Evolutionary conservation across 2,329 filamentous ascomycete genomes (phyloP).

Genomic region (Lachnellula subtilissima): DNA sequence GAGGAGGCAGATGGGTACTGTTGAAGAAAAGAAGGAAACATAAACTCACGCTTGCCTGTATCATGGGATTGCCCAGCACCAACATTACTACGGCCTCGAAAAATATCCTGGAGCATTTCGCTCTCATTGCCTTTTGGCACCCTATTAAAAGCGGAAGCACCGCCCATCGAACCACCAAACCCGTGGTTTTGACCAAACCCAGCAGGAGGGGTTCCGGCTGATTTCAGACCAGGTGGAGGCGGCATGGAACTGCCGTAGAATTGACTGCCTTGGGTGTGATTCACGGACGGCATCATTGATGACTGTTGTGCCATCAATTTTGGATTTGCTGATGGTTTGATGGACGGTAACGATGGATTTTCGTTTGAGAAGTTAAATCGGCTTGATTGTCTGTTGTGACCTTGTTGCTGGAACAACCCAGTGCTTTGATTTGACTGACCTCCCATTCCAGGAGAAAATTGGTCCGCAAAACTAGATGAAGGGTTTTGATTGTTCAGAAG

Average conservation of each 20-base stretch:
- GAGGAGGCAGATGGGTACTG: conserved; percentile 79
- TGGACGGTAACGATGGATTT: conserved; percentile 50
- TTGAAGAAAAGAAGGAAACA: conserved; percentile 87
- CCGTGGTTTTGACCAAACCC: conserved; percentile 84
- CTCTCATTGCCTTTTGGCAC: conserved; percentile 67
- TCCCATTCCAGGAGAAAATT: conserved; percentile 54
- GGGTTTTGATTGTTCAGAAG: conserved; percentile 42
- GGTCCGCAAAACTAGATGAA: conserved; percentile 48
- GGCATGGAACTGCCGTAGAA: conserved; percentile 84
- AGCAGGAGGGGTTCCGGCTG: conserved; percentile 86
- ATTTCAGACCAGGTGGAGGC: conserved; percentile 91
- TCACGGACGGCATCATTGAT: conserved; percentile 72
- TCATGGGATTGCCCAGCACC: conserved; percentile 71
- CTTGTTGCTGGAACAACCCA: conserved; percentile 54
- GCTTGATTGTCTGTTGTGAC: conserved; percentile 78
- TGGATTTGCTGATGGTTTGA: conserved; percentile 74
- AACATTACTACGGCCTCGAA: conserved; percentile 62
- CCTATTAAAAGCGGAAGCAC: conserved; percentile 54
- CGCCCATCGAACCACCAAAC: conserved; percentile 65
- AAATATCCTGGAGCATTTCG: conserved; percentile 76
- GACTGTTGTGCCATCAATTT: conserved; percentile 81
- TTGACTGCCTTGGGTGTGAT: conserved; percentile 52
- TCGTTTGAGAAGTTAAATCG: conserved; percentile 87
- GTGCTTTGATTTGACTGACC: conserved; percentile 40
- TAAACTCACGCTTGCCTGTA: conserved; percentile 96